Evolutionary conservation across 176 grass and related monocot genomes (phyloP).

Genomic region (Oropetium thomaeum): DNA sequence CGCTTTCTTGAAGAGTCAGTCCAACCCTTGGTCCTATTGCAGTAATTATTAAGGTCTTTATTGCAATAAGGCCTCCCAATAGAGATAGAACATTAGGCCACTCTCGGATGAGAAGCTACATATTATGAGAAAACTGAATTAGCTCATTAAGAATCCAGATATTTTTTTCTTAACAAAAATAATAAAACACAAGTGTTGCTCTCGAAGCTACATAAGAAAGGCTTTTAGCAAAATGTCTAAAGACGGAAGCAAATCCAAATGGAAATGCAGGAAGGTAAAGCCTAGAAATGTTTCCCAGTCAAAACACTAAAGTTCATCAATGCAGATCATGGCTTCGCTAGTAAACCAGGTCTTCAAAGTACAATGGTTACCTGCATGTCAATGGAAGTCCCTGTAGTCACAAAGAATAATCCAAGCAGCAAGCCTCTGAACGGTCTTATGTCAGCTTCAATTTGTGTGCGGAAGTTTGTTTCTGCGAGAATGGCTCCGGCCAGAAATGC

Average conservation of each 20-base stretch:
- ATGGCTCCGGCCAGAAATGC: conserved; percentile 98
- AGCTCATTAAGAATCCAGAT: neutral
- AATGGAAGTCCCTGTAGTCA: conserved; percentile 94
- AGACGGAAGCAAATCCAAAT: neutral
- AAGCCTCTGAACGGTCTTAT: conserved; percentile 98
- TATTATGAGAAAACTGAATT: conserved; percentile 18
- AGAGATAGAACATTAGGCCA: conserved; percentile 95
- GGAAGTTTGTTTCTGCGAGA: conserved; percentile 98
- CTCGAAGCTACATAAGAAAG: neutral
- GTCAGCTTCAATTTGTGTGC: conserved; percentile 99
- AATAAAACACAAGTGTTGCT: neutral
- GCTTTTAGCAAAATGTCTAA: neutral
- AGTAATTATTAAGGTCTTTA: conserved; percentile 91
- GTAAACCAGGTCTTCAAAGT: neutral
- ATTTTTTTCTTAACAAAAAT: neutral
- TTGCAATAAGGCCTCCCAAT: conserved; percentile 75
- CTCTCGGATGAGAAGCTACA: conserved; percentile 89
- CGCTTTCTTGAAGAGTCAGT: conserved; percentile 87
- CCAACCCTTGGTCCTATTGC: conserved; percentile 86
- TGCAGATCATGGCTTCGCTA: neutral
- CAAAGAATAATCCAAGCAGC: conserved; percentile 97
- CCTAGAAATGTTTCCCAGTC: neutral
- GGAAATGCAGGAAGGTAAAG: neutral
- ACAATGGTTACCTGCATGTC: conserved; percentile 66
- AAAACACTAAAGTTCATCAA: conserved; percentile 12